Base-by-base conservation (phyloP, 2,329 filamentous ascomycete species). In the Sordariomycetes sp. region DNA sequence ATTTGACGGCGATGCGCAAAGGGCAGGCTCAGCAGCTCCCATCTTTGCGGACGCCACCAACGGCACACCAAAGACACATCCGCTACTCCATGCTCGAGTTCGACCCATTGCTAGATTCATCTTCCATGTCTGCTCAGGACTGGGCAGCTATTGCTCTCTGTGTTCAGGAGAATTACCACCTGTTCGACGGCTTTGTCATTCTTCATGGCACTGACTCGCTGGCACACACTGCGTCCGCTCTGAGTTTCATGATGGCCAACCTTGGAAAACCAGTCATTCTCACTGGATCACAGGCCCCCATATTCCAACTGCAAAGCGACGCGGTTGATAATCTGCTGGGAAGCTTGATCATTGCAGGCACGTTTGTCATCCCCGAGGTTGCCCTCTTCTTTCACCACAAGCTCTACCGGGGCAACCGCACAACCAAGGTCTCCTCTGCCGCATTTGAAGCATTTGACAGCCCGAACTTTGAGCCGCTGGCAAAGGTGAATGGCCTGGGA, bases 341-440 rank as follows among this genome's bases (percentile, higher is more conserved):
- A 15, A 88, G 86, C 2, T 70, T 94, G 49, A 86, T 94, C 50
- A 82, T 94, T 36, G 88, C 88, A 4, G 86, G 86, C 21, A 92
- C 92, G 39, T 94, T 94, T 52, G 83, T 86, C 63, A 86, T 95
- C 38, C 87, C 88, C 1, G 88, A 94, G 55, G 88, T 95, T 34
- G 88, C 86, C 53, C 70, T 95, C 23, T 94, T 93, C 65, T 95
- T 95, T 68, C 86, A 92, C 58, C 84, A 93, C 62, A 86, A 80
- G 45, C 72, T 95, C 15, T 93, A 88, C 61, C 78, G 88, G 18
- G 88, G 88, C 12, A 94, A 94, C 58, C 70, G 88, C 39, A 79
- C 84, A 8, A 92, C 85, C 41, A 95, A 95, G 57, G 77, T 93
- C 21, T 88, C 86, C 11, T 84, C 87, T 6, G 85, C 83, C 38